Evolutionary conservation across 352 stramenopile species (phyloP).

Genomic region (Phytophthora pseudosyringae): DNA sequence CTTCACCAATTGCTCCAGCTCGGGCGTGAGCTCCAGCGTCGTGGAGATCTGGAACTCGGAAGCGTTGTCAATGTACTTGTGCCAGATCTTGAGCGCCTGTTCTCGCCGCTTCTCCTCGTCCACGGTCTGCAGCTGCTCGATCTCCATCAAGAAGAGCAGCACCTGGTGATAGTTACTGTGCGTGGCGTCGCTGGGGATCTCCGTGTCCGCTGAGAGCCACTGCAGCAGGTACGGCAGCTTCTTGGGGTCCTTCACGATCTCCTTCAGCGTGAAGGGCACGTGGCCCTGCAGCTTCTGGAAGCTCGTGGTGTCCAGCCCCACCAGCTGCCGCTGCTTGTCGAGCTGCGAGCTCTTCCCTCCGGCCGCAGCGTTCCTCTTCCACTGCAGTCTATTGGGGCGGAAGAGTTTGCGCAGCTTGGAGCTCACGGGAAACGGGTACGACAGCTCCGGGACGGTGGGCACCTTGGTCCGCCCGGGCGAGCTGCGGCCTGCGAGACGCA

Average conservation of each 20-base stretch:
- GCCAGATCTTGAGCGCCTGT: constrained; percentile 84
- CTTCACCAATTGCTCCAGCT: constrained; percentile 80
- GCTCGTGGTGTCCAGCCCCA: constrained; percentile 59
- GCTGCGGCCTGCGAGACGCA: constrained; percentile 17
- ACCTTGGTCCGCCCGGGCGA: constrained; percentile 9
- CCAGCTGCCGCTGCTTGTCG: constrained; percentile 55
- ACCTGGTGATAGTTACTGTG: constrained; percentile 82
- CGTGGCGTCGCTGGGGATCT: constrained; percentile 42
- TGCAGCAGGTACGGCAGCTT: constrained; percentile 84
- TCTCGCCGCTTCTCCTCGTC: constrained; percentile 67
- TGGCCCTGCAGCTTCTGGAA: constrained; percentile 81
- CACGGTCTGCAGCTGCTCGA: constrained; percentile 81
- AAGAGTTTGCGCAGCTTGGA: constrained; percentile 82
- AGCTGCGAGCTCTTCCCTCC: constrained; percentile 11
- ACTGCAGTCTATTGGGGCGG: constrained; percentile 65
- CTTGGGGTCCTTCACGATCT: constrained; percentile 88
- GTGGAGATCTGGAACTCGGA: constrained; percentile 88
- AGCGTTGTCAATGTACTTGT: constrained; percentile 84
- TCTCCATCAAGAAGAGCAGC: constrained; percentile 83
- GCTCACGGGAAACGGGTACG: constrained; percentile 73
- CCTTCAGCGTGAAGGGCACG: constrained; percentile 82
- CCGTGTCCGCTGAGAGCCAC: constrained; percentile 71
- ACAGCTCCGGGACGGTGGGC: constrained; percentile 19
- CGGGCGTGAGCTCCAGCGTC: constrained; percentile 78
- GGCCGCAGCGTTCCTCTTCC: constrained; percentile 32